phyloP scores from a whole-genome alignment of 768 basidiomycete genomes.

The Lactifluus piperatus region DNA sequence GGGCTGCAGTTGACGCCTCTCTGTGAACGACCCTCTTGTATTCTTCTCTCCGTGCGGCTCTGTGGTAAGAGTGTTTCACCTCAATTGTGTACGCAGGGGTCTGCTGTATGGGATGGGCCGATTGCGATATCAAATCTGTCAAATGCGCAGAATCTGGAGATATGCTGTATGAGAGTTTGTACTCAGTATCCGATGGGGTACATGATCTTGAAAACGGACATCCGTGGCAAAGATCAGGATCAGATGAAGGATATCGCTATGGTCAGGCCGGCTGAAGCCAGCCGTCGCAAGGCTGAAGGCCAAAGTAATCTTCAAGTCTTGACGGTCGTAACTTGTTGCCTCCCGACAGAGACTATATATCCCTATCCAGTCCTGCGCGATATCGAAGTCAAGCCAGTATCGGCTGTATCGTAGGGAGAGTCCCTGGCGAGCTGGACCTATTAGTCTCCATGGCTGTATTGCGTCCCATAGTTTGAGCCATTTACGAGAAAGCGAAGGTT shows the following conservation, averaged over 20 bases:
- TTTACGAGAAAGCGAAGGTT: background rate
- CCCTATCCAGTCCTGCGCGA: background rate
- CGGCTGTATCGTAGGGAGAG: background rate
- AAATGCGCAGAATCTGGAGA: no score
- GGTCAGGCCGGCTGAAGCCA: background rate
- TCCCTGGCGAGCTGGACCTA: background rate
- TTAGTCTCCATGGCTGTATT: background rate
- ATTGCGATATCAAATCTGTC: no score
- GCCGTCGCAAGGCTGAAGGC: slow-evolving; percentile 1
- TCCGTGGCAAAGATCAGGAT: background rate
- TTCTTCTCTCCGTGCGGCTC: no score
- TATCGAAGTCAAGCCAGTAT: slow-evolving; percentile 2
- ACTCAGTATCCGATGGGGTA: no score
- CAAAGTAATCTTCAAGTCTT: background rate
- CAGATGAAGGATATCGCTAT: background rate
- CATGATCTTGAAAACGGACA: background rate
- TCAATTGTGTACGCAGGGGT: no score
- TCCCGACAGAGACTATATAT: background rate
- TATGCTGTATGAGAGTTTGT: no score
- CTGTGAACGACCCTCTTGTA: no score
- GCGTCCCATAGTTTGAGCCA: background rate
- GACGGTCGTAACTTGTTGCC: background rate
- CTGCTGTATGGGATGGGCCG: no score
- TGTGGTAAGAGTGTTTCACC: no score
- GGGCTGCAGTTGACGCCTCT: no score